Evolutionary conservation across 352 stramenopile genomes (phyloP).

Genomic region (Pythium aquatile): DNA sequence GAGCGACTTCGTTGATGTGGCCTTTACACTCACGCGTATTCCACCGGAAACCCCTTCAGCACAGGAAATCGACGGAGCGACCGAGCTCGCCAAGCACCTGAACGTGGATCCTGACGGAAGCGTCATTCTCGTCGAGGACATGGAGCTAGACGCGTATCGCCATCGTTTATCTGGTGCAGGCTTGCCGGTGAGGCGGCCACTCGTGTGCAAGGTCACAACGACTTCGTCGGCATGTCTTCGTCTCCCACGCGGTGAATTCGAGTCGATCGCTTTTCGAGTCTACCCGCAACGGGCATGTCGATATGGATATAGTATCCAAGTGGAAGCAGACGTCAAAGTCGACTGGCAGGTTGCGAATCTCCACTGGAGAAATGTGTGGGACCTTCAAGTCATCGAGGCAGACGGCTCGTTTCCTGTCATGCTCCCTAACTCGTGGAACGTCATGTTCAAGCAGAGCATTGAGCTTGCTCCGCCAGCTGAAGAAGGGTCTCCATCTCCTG

Average conservation of each 20-base stretch:
- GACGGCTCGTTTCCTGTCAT: constrained; percentile 49
- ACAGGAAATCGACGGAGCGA: not conserved
- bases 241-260: constrained; percentile 20
- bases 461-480: constrained; percentile 28
- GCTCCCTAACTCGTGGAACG: constrained; percentile 46
- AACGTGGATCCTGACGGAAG: constrained; percentile 46
- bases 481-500: constrained; percentile 3
- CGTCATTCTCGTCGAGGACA: constrained; percentile 48
- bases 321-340: constrained; percentile 43
- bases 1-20: constrained; percentile 13
- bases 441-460: constrained; percentile 62
- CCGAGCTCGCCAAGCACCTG: constrained; percentile 20
- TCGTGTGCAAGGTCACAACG: constrained; percentile 40
- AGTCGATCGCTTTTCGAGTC: constrained; percentile 43
- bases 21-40: constrained; percentile 14
- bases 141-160: constrained; percentile 6
- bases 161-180: not conserved
- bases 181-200: constrained; percentile 6
- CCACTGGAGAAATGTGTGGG: constrained; percentile 45
- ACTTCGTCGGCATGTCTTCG: constrained; percentile 33
- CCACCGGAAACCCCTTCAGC: not conserved
- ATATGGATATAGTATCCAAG: constrained; percentile 58
- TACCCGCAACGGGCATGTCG: constrained; percentile 40
- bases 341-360: constrained; percentile 41
- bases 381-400: constrained; percentile 47